Base-by-base conservation (phyloP, 73 alveolate genomes). In the Paramecium biaurelia region DNA sequence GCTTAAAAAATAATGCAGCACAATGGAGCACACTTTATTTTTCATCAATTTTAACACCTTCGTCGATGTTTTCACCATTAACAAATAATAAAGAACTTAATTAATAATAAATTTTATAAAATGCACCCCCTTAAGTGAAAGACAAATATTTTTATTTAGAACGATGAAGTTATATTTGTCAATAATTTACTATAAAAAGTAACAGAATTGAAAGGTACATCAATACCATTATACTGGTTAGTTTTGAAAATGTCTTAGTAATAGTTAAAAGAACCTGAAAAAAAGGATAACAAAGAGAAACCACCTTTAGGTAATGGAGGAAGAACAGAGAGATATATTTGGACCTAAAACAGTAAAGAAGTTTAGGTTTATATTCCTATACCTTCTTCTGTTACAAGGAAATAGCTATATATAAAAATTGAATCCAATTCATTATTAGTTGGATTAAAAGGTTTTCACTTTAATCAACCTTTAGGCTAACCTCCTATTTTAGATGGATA, bases 301-400 rank as follows among this genome's bases (percentile, higher is more conserved):
- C 97, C 96, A 12, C 95, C 94, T 5, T 86, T 96, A 28, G 99
- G 98, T 28, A 98, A 98, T 74, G 99, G 99, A 47, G 98, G 97
- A 38, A 93, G 92, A 42, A 96, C 99, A 82, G 99, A 97, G 63
- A 97, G 93, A 84, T 98, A 98, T 86, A 84, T 92, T 20, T 98
- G 99, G 99, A 94, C 98, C 21, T 97, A 98, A 92, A 97, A 98
- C 76, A 95, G 97, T 10, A 95, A 92, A 68, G 99, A 98, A 84
- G 96, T 97, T 7, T 86, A 98, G n/a, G 92, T 97, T 93, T 82
- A 98, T 85, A 92, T 98, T 85, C 97, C 95, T 53, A 92, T 98
- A 32, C 98, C 98, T 21, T 93, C 76, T 45, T 93, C 82, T 20
- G 85, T 92, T 21, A 95, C 92, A 32, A 97, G 96, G 10, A 98